phyloP scores from a whole-genome alignment of 1,284 basidiomycete species.

The Albatrellus sp. region DNA sequence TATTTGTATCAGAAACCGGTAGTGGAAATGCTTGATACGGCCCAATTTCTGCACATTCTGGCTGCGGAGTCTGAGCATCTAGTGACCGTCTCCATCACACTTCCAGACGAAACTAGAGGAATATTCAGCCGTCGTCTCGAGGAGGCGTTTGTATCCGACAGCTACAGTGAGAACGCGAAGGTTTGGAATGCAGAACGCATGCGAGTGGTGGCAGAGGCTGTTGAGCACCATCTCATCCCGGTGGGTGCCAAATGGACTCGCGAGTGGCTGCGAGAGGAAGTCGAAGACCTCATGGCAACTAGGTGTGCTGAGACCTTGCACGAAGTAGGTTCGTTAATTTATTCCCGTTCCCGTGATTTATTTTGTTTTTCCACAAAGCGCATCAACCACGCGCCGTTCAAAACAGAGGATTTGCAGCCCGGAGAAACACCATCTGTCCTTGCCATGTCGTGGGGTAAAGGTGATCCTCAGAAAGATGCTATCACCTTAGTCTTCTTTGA shows the following conservation, averaged over 20 bases:
- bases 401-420: constrained; percentile 43
- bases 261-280: constrained; percentile 84
- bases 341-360: background rate
- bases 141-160: constrained; percentile 78
- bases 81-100: constrained; percentile 64
- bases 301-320: constrained; percentile 60
- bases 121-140: constrained; percentile 65
- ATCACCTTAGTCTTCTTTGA: constrained; percentile 83
- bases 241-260: constrained; percentile 78
- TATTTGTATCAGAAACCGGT: constrained; percentile 82
- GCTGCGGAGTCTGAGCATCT: constrained; percentile 84
- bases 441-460: constrained; percentile 90
- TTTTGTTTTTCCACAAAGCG: constrained; percentile 28
- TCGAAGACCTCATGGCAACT: constrained; percentile 72
- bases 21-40: constrained; percentile 52
- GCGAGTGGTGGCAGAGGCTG: constrained; percentile 66
- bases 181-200: constrained; percentile 91
- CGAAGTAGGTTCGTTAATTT: constrained; percentile 36
- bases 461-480: constrained; percentile 85
- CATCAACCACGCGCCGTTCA: constrained; percentile 66
- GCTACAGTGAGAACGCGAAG: constrained; percentile 73
- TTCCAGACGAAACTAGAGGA: constrained; percentile 52
- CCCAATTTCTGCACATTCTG: constrained; percentile 88
- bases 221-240: constrained; percentile 76
- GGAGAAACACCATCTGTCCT: constrained; percentile 79